phyloP scores from a whole-genome alignment of 306 rosid species.

The Quercus alba region DNA sequence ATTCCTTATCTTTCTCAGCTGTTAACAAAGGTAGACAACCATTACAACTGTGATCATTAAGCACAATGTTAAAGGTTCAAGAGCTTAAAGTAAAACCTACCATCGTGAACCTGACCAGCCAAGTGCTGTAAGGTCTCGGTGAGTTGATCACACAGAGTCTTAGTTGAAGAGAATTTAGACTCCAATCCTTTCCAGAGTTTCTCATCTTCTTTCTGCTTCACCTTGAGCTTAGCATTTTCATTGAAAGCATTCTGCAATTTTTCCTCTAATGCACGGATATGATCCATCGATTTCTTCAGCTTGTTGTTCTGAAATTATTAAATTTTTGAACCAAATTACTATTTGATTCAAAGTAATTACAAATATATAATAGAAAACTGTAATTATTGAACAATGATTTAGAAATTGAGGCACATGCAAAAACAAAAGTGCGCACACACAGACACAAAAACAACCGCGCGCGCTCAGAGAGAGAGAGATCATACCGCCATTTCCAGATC shows the following conservation, averaged over 20 bases:
- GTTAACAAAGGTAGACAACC: constrained; percentile 14
- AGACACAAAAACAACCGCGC: not conserved
- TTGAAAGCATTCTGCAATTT: constrained; percentile 82
- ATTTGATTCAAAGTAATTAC: not conserved
- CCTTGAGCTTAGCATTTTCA: constrained; percentile 85
- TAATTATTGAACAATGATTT: not conserved
- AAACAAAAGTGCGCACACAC: not conserved
- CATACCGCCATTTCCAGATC: constrained; percentile 88
- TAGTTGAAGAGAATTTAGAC: constrained; percentile 84
- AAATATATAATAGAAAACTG: not conserved
- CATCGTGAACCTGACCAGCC: constrained; percentile 76
- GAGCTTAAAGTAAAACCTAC: constrained; percentile 31
- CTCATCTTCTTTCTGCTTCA: constrained; percentile 91
- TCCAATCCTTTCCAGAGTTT: constrained; percentile 88
- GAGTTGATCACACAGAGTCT: constrained; percentile 77
- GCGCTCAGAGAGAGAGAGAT: constrained; percentile 3
- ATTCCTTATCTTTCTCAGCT: constrained; percentile 83
- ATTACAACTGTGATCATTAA: not conserved
- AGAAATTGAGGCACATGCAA: not conserved
- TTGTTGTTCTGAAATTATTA: constrained; percentile 58
- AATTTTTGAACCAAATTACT: not conserved
- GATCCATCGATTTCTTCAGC: constrained; percentile 72
- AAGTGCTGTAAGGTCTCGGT: constrained; percentile 74
- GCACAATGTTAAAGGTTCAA: not conserved
- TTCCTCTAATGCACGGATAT: constrained; percentile 62